These are phyloP conservation scores for Nicotiana attenuata DNA, from an alignment of 257 asterid genomes.

Conservation along the genomic window DNA sequence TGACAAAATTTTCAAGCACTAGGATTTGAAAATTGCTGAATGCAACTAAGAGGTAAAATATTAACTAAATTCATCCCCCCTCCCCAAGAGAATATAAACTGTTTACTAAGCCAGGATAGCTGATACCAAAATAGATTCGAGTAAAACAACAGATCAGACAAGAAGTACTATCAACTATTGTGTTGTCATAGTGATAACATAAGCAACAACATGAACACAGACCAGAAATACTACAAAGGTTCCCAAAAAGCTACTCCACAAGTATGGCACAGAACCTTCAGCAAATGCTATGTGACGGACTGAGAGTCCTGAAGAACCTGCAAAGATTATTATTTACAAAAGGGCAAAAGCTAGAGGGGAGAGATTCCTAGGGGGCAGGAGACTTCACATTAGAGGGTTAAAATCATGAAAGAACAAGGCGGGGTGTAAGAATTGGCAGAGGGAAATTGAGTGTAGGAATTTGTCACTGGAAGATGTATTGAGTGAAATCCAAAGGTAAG, in stretches of 20 bases:
- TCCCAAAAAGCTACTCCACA: neutral
- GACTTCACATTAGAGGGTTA: neutral
- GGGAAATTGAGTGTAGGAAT: neutral
- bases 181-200: neutral
- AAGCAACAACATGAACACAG: neutral
- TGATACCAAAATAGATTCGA: slow-evolving; percentile 3
- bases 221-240: neutral
- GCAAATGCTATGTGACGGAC: neutral
- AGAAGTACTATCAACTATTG: neutral
- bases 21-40: neutral
- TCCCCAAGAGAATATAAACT: neutral
- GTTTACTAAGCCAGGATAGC: neutral
- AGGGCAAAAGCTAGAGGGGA: neutral
- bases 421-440: neutral
- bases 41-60: neutral
- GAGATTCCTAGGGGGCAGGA: neutral
- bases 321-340: neutral
- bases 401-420: neutral
- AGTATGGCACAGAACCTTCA: neutral
- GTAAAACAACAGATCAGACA: neutral
- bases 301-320: neutral
- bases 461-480: neutral
- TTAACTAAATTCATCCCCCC: neutral
- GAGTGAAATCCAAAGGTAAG: neutral
- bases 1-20: neutral